A percentile compares a stretch with the other conserved stretches of the same genome.
Conservation (phyloP, 2,329 filamentous ascomycete genomes). For the Diaporthe aspalathi region DNA sequence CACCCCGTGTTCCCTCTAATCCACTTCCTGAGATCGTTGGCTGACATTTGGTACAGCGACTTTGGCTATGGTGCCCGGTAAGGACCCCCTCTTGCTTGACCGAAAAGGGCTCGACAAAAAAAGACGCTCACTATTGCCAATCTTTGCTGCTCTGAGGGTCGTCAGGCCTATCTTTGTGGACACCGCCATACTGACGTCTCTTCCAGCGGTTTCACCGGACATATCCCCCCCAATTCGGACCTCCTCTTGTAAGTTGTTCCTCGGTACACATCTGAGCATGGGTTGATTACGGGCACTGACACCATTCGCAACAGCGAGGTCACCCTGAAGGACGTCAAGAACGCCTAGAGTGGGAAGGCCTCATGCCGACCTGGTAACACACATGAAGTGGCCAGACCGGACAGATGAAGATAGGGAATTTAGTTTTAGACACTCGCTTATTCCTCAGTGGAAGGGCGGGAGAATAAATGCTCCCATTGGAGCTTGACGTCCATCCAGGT, state of each 20-base stretch:
- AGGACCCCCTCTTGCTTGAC: constrained; percentile 45
- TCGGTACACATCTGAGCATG: not conserved
- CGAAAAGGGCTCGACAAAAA: constrained; percentile 2
- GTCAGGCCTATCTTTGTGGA: not conserved
- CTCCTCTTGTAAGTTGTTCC: constrained; percentile 82
- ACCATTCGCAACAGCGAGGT: constrained; percentile 46
- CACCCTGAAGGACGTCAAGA: constrained; percentile 47
- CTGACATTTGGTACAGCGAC: constrained; percentile 59
- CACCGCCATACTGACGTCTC: constrained; percentile 42
- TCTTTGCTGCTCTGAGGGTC: not conserved
- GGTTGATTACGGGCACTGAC: constrained; percentile 41
- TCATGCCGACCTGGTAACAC: not conserved
- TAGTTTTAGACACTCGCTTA: constrained; percentile 29
- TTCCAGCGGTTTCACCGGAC: constrained; percentile 78
- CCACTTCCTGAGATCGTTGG: constrained; percentile 1
- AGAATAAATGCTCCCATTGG: constrained; percentile 7
- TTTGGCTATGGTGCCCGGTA: constrained; percentile 73
- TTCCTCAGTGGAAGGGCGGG: constrained; percentile 5
- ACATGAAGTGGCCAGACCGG: not conserved
- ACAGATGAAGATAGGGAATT: not conserved
- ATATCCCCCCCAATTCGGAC: constrained; percentile 80
- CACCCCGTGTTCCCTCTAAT: too few species aligned
- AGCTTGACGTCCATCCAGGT: not conserved
- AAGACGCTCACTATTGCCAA: not conserved
- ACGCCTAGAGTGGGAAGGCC: constrained; percentile 34